phyloP scores from a whole-genome alignment of 2,329 filamentous ascomycete species.

The Xylariaceae sp. region DNA sequence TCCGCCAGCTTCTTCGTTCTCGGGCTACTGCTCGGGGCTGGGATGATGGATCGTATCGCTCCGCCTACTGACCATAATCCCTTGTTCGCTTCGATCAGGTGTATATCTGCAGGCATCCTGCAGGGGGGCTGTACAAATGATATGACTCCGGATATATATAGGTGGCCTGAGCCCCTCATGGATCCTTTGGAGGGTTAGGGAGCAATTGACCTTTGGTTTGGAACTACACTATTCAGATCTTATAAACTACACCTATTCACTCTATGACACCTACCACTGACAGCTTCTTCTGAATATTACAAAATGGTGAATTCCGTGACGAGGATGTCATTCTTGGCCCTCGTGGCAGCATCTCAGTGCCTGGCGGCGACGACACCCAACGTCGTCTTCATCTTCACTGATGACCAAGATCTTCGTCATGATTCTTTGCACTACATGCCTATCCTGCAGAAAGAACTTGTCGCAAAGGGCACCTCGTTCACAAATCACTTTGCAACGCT shows the following conservation, averaged over 20 bases:
- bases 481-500: constrained; percentile 39
- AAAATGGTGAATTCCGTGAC: not conserved
- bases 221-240: too few relatives aligned
- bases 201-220: too few relatives aligned
- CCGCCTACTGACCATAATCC: too few relatives aligned
- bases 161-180: too few relatives aligned
- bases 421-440: constrained; percentile 22
- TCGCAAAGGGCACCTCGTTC: constrained; percentile 34
- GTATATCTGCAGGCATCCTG: too few relatives aligned
- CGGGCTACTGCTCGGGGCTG: too few relatives aligned
- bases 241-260: not conserved
- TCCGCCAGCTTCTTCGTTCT: too few relatives aligned
- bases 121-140: too few relatives aligned
- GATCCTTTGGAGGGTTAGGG: too few relatives aligned
- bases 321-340: not conserved
- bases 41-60: too few relatives aligned
- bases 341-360: not conserved
- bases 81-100: too few relatives aligned
- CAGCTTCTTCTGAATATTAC: not conserved
- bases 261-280: not conserved
- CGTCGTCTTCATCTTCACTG: constrained; percentile 36
- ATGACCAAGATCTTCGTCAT: constrained; percentile 37
- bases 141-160: too few relatives aligned
- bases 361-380: constrained; percentile 26
- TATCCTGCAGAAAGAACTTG: constrained; percentile 31